Conservation (phyloP, 2,329 filamentous ascomycete genomes). For the Colletotrichum endophyticum region DNA sequence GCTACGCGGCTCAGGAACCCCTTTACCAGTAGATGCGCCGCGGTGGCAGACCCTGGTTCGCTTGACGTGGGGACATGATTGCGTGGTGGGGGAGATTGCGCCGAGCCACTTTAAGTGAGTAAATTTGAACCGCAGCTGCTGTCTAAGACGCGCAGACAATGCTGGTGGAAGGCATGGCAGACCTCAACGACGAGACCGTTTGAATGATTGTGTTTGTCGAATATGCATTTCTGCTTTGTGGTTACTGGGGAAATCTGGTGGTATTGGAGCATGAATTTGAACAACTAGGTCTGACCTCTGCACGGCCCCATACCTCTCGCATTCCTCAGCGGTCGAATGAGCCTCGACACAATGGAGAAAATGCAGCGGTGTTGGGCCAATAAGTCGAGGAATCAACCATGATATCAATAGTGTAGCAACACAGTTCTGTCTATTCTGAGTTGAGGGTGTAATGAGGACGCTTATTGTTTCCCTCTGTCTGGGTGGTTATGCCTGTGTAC, state of each 20-base stretch:
- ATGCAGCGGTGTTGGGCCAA: neutral
- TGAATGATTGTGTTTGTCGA: neutral
- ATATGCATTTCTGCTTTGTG: neutral
- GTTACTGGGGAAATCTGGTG: neutral
- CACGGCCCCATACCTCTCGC: neutral
- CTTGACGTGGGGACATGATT: conserved; percentile 5
- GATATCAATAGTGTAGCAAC: neutral
- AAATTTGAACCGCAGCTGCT: neutral
- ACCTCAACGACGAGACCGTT: neutral
- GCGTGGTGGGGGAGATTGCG: conserved; percentile 12
- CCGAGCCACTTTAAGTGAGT: conserved; percentile 10
- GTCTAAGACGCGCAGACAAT: neutral
- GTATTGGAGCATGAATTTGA: neutral
- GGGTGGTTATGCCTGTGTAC: no score
- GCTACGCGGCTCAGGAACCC: conserved; percentile 7
- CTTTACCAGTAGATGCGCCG: conserved; percentile 2
- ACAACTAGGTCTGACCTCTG: neutral
- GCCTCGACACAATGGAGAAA: neutral
- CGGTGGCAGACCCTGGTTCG: conserved; percentile 8
- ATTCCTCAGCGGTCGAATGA: neutral
- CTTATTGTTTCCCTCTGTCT: no score
- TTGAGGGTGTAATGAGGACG: neutral
- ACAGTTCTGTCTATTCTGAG: neutral
- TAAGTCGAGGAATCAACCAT: neutral
- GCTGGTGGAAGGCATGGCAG: neutral